Evolutionary conservation across 2,329 filamentous ascomycete genomes (phyloP), one percentile per base, ranked within the genome.

Genomic region (Aspergillus sojae): DNA sequence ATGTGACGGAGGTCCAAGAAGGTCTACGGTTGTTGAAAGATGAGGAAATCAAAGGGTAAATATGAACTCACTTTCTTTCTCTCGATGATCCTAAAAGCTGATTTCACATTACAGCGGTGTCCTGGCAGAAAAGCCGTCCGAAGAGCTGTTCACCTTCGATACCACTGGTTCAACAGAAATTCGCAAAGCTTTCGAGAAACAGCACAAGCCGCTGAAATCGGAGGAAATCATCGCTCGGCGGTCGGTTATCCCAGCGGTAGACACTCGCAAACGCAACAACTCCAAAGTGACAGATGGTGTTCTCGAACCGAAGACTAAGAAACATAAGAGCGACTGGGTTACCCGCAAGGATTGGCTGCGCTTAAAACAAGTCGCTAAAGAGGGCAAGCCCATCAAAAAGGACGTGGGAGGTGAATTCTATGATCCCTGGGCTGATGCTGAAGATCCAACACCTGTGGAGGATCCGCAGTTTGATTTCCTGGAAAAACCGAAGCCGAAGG

Each of bases 201-300:
- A 83, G 68, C 87, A 89, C 75, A 97, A 96, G 81, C 85, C 86
- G 5, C 86, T 99, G 69, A 96, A 93, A 79, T 89, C 90, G 67
- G 94, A 99, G 75, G 92, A 98, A 75, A 98, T 99, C 67, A 89
- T 99, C 70, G 89, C 91, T 34, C 85, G 89, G 72, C 89, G 95
- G 66, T 97, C 94, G 41, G 89, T 89, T 14, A 86, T 98, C 10
- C 91, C 93, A 4, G 89, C 91, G 14, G 86, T 99, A 7, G 86
- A 91, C 28, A 85, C 87, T 67, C 89, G 90, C 71, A 99, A 98
- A 81, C 89, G 94, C 57, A 75, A 87, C 26, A 86, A 86, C 61
- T 85, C 88, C 56, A 90, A 88, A 72, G 88, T 90, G 11, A 89
- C 88, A 21, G 88, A 96, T 73, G 91, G 92, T 46, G 81, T 94